These are phyloP conservation scores for Salix purpurea DNA, from an alignment of 345 rosid species.

Conservation along the genomic window DNA sequence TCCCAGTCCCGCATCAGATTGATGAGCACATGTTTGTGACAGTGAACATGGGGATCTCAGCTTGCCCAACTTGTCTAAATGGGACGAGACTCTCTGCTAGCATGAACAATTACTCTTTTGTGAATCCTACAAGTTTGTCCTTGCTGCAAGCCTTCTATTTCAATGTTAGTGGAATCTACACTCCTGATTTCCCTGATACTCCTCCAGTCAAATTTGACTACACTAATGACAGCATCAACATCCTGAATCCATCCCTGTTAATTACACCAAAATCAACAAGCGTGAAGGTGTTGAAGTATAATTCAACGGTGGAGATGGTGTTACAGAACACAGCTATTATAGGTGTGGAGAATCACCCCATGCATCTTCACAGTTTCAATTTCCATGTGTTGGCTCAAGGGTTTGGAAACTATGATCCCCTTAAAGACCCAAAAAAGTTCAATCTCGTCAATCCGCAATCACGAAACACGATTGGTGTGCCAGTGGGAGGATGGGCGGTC, in stretches of 20 bases:
- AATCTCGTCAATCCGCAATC: slow-evolving; percentile 57
- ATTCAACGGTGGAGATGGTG: slow-evolving; percentile 67
- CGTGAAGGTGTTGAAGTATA: slow-evolving; percentile 59
- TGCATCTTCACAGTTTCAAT: slow-evolving; percentile 78
- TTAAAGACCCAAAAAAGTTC: slow-evolving; percentile 39
- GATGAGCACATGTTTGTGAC: slow-evolving; percentile 74
- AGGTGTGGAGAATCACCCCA: slow-evolving; percentile 70
- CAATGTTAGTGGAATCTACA: slow-evolving; percentile 56
- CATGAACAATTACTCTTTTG: slow-evolving; percentile 75
- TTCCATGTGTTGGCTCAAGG: slow-evolving; percentile 87
- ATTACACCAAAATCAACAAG: slow-evolving; percentile 57
- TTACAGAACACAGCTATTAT: slow-evolving; percentile 68
- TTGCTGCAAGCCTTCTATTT: slow-evolving; percentile 57
- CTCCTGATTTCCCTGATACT: slow-evolving; percentile 53
- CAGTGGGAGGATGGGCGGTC: slow-evolving; percentile 40
- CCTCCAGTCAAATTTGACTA: slow-evolving; percentile 64
- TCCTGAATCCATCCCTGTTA: slow-evolving; percentile 15
- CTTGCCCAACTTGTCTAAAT: slow-evolving; percentile 50
- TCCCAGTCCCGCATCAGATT: slow-evolving; percentile 57
- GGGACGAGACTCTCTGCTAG: slow-evolving; percentile 47
- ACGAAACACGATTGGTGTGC: slow-evolving; percentile 74
- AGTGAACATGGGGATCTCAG: slow-evolving; percentile 45
- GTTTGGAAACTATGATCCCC: slow-evolving; percentile 70
- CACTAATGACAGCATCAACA: slow-evolving; percentile 41
- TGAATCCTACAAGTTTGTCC: slow-evolving; percentile 42